phyloP scores from a whole-genome alignment of 169 alveolate genomes.

The Fabrea salina region DNA sequence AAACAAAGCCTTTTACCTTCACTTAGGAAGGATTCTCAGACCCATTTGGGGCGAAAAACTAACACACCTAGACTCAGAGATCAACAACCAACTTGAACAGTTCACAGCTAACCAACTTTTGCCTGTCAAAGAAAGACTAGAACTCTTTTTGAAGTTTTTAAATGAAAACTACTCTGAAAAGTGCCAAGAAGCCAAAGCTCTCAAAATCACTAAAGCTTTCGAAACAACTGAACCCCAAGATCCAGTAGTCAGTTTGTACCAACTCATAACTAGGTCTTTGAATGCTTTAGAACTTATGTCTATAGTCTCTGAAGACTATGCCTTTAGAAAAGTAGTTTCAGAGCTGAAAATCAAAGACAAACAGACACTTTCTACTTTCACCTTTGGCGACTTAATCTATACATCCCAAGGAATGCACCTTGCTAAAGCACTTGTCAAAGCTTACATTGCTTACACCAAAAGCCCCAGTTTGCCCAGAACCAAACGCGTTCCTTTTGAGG shows the following conservation, averaged over 20 bases:
- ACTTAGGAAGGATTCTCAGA: slow-evolving; percentile 10
- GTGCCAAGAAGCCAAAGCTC: neutral
- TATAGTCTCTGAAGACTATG: neutral
- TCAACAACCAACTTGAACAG: neutral
- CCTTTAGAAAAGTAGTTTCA: neutral
- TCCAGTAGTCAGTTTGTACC: neutral
- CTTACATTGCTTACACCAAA: neutral
- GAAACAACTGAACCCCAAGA: neutral
- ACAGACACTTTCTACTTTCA: neutral
- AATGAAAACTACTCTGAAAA: neutral
- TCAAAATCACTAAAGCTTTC: too few relatives aligned
- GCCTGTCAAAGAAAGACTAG: neutral
- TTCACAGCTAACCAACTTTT: neutral
- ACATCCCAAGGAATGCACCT: neutral
- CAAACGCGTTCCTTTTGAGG: neutral
- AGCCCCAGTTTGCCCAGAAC: neutral
- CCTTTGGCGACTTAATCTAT: slow-evolving; percentile 1
- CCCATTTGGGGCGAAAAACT: slow-evolving; percentile 28
- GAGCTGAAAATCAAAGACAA: neutral
- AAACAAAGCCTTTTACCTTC: neutral
- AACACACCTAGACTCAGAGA: neutral
- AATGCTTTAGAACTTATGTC: neutral
- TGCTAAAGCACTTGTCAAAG: slow-evolving; percentile 15
- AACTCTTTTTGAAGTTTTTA: neutral
- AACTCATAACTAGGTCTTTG: neutral